Percentiles rank a stretch among this genome's conserved stretches.
Evolutionary conservation across 306 rosid genomes (phyloP).

Genomic region (Vachellia collinsii): DNA sequence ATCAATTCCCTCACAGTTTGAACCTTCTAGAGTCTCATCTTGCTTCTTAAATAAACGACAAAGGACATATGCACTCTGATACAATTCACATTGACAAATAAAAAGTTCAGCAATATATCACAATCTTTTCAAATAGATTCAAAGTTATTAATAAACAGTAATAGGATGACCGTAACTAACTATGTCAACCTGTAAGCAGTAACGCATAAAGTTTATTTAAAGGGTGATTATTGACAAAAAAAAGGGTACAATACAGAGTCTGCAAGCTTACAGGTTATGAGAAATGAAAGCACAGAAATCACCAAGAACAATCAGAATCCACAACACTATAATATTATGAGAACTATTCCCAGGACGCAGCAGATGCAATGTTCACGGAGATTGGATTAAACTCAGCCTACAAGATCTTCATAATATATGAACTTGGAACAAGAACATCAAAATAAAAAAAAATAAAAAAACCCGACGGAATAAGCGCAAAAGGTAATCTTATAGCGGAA

Average conservation of each 20-base stretch:
- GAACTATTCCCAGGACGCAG: background rate
- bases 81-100: slow-evolving; percentile 33
- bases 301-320: slow-evolving; percentile 10
- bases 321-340: background rate
- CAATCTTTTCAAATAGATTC: slow-evolving; percentile 4
- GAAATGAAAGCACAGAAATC: background rate
- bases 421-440: background rate
- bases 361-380: slow-evolving; percentile 11
- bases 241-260: background rate
- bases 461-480: background rate
- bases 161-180: slow-evolving; percentile 21
- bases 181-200: background rate
- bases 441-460: background rate
- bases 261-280: background rate
- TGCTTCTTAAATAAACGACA: slow-evolving; percentile 88
- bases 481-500: background rate
- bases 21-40: slow-evolving; percentile 67
- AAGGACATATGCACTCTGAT: slow-evolving; percentile 81
- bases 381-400: slow-evolving; percentile 21
- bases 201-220: background rate
- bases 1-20: slow-evolving; percentile 58
- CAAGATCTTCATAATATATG: slow-evolving; percentile 25
- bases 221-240: background rate
- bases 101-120: slow-evolving; percentile 32
- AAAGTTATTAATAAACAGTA: slow-evolving; percentile 8